A percentile compares a stretch with the other conserved stretches of the same genome.
phyloP scores from a whole-genome alignment of 2,329 filamentous ascomycete species.

The Lecanosticta acicola region DNA sequence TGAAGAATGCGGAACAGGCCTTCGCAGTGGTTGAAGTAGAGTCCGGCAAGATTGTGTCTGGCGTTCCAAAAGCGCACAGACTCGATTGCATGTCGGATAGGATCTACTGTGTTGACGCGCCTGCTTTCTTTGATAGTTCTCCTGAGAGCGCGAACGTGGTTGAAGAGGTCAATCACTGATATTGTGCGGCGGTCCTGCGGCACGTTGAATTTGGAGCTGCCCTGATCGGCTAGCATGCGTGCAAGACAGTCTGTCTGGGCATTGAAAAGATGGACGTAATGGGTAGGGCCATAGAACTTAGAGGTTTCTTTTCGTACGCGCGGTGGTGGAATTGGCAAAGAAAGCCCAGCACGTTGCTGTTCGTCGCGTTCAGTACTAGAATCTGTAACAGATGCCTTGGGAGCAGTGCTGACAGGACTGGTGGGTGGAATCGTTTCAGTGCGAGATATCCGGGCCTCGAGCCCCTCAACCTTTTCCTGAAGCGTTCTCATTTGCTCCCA shows the following conservation, averaged over 20 bases:
- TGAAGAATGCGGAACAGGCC: background rate
- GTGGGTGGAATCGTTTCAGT: background rate
- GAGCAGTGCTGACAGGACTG: background rate
- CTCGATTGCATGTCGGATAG: background rate
- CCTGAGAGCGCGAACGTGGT: background rate
- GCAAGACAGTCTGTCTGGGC: background rate
- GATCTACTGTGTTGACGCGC: background rate
- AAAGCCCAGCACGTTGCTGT: background rate
- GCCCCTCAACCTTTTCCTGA: background rate
- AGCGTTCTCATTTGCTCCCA: background rate
- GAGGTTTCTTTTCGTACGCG: background rate
- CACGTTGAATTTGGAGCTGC: background rate
- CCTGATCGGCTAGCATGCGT: background rate
- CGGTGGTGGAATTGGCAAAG: background rate
- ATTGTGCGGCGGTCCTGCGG: background rate
- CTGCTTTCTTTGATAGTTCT: background rate
- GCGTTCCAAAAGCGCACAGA: background rate
- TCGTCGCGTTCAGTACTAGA: background rate
- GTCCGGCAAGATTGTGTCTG: background rate
- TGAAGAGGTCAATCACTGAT: background rate
- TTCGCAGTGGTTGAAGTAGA: background rate
- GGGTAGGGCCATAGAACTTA: background rate
- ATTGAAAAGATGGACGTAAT: background rate
- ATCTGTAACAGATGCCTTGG: too few relatives aligned
- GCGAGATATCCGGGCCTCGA: background rate